Conservation (phyloP, 768 basidiomycete species). For the Pholiota microspora region DNA sequence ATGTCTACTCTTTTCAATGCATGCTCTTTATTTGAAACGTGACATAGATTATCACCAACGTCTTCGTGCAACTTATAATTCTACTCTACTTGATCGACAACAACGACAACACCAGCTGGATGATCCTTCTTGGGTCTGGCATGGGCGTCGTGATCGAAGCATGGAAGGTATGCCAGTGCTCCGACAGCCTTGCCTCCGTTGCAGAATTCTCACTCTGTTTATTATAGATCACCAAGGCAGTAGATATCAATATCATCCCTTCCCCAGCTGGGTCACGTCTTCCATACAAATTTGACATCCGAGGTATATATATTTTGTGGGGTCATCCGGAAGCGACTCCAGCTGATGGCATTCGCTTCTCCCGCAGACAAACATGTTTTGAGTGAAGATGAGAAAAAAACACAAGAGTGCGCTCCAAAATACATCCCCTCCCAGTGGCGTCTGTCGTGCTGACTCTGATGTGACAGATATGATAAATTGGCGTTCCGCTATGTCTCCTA, state of each 20-base stretch:
- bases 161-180: conserved; percentile 85
- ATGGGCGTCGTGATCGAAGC: conserved; percentile 84
- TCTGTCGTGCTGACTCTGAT: conserved; percentile 6
- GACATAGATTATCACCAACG: conserved; percentile 77
- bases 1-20: conserved; percentile 22
- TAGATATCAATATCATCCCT: conserved; percentile 74
- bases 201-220: conserved; percentile 15
- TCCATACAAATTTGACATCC: conserved; percentile 81
- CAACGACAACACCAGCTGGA: conserved; percentile 94
- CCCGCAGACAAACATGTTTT: conserved; percentile 87
- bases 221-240: conserved; percentile 79
- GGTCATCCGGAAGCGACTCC: conserved; percentile 12
- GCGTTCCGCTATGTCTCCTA: conserved; percentile 96
- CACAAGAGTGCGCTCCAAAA: conserved; percentile 73
- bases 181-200: conserved; percentile 1
- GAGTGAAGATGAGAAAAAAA: conserved; percentile 96
- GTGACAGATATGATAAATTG: conserved; percentile 76
- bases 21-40: neutral
- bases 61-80: conserved; percentile 88
- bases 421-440: conserved; percentile 7
- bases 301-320: conserved; percentile 46
- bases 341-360: conserved; percentile 5
- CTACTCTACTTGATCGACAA: conserved; percentile 94
- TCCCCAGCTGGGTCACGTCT: conserved; percentile 62
- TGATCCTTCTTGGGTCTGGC: conserved; percentile 91